Evolutionary conservation across 208 protist species (phyloP), one percentile per base, ranked within the genome.

Genomic region (Trypanosoma lewisi): DNA sequence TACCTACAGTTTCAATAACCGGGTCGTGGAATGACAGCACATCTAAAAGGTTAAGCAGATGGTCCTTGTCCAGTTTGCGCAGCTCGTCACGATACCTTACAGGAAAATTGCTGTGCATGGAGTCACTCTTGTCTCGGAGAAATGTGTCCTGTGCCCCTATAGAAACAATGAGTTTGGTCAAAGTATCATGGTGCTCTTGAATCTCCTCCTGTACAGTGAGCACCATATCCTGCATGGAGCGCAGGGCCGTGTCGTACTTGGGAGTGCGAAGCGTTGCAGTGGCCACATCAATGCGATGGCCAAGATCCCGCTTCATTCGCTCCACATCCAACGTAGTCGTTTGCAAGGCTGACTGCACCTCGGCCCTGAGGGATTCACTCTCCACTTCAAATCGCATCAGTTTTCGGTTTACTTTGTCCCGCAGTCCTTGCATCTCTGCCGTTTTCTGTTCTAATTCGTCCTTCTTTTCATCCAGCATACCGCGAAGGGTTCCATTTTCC

Each of bases 91-190:
- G 80, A 56, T 87, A 94, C 62, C 71, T 30, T 16, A 59, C 47
- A 3, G 88, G 88, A 25, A 92, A 61, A 63, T 90, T 90, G 9
- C 71, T 80, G 69, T 94, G 88, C 85, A 94, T 94, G 16, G 88
- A 87, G 45, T 82, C 83, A 19, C 71, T 65, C n/a, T 78, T 75
- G 42, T 87, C 76, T 41, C 72, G 80, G 4, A 73, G 17, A 57
- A 94, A 90, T 6, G 82, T 90, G 47, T 91, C 79, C 56, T 84
- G 81, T 33, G 88, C 84, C 14, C 77, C 85, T 61, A 94, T 90
- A 39, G 80, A 90, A 4, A 87, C 63, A 49, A 94, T 74, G 11
- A 92, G 66, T 57, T 87, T 85, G n/a, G 51, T 75, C 47, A 94
- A 73, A 23, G 57, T 70, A 50, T 94, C 85, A 65, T 82, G 78